Evolutionary conservation across 1,284 basidiomycete species (phyloP).

Genomic region (Naganishia cerealis): DNA sequence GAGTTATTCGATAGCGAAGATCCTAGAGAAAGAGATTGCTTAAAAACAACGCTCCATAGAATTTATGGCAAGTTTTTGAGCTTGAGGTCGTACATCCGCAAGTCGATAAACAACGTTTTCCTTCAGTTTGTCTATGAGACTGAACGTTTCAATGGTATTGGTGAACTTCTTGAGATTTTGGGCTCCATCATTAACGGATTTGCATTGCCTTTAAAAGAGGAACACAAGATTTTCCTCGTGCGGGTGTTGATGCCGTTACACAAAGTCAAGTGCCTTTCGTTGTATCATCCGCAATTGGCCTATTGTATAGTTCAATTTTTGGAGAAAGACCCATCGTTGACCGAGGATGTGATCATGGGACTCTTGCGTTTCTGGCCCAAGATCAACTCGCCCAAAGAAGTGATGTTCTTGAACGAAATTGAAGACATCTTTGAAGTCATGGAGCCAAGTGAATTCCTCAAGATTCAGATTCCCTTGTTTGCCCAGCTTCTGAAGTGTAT

Average conservation of each 20-base stretch:
- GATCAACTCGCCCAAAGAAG: conserved; percentile 99
- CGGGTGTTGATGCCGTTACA: conserved; percentile 94
- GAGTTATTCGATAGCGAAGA: conserved; percentile 99
- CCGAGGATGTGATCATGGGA: conserved; percentile 93
- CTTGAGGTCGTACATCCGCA: conserved; percentile 94
- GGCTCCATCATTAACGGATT: conserved; percentile 99
- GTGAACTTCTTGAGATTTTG: conserved; percentile 95
- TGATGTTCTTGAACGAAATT: conserved; percentile 99
- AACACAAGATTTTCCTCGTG: conserved; percentile 97
- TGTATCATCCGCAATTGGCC: conserved; percentile 97
- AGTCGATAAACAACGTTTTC: conserved; percentile 99
- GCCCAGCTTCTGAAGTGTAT: too few species aligned
- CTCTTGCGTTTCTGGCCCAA: conserved; percentile 98
- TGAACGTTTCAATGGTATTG: conserved; percentile 98
- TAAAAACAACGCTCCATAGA: conserved; percentile 97
- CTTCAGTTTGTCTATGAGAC: conserved; percentile 99
- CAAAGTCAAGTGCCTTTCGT: conserved; percentile 93
- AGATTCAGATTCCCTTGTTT: too few species aligned
- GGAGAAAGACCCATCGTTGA: conserved; percentile 90
- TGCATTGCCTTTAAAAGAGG: conserved; percentile 94
- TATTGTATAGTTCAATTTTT: conserved; percentile 99
- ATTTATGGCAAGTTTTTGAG: conserved; percentile 99
- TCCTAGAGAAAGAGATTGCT: conserved; percentile 96
- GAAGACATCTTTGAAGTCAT: conserved; percentile 99
- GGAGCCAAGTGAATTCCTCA: conserved; percentile 92